Evolutionary conservation across 1,139 yeast species (phyloP).

Genomic region (Pichia sp.): DNA sequence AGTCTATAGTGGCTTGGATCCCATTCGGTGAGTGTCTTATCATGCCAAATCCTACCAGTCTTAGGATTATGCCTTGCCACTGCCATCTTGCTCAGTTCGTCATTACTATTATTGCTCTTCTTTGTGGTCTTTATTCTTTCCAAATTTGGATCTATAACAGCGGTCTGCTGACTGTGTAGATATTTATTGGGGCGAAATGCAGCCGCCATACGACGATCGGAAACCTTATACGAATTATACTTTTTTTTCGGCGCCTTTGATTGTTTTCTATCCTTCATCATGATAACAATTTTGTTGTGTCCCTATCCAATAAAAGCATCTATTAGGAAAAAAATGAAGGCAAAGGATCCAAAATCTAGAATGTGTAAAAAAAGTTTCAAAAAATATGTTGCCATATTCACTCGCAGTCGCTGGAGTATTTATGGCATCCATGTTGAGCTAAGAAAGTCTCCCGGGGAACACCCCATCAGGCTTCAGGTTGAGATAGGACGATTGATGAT

Average conservation of each 20-base stretch:
- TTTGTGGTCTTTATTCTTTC: constrained; percentile 5
- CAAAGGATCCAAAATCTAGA: too few relatives aligned
- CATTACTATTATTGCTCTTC: not conserved
- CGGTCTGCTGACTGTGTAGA: constrained; percentile 30
- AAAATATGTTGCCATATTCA: not conserved
- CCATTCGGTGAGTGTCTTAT: constrained; percentile 40
- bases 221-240: constrained; percentile 37
- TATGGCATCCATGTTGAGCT: too few relatives aligned
- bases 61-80: constrained; percentile 21
- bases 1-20: constrained; percentile 54
- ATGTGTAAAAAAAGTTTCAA: not conserved
- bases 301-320: too few relatives aligned
- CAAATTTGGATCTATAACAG: constrained; percentile 9
- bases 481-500: too few relatives aligned
- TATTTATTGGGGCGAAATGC: constrained; percentile 36
- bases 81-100: constrained; percentile 10
- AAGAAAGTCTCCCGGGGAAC: too few relatives aligned
- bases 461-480: not conserved
- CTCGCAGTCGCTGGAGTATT: not conserved
- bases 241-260: constrained; percentile 11
- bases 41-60: constrained; percentile 44
- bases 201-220: constrained; percentile 51
- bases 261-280: constrained; percentile 3
- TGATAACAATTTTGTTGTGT: not conserved
- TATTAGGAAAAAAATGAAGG: too few relatives aligned